phyloP scores from a whole-genome alignment of 2,329 filamentous ascomycete species.

The Pestalotiopsis sp. region DNA sequence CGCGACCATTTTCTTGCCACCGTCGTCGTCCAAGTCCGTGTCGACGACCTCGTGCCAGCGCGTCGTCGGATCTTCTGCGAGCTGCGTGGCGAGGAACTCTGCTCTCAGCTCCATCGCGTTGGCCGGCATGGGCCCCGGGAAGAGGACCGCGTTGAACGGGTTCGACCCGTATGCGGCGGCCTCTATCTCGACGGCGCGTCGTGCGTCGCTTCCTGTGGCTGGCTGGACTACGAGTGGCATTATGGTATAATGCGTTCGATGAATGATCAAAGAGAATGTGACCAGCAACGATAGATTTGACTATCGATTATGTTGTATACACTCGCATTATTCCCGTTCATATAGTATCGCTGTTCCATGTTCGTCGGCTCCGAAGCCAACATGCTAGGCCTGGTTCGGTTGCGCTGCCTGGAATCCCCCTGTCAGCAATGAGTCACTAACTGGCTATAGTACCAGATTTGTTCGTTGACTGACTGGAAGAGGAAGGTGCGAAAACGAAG shows the following conservation, averaged over 20 bases:
- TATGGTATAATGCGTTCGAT: background rate
- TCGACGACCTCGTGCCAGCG: constrained; percentile 35
- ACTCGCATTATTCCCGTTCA: too few species aligned
- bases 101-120: constrained; percentile 22
- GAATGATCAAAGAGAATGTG: background rate
- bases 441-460: background rate
- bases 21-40: constrained; percentile 22
- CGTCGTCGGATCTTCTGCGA: constrained; percentile 23
- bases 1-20: constrained; percentile 22
- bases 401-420: too few species aligned
- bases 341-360: too few species aligned
- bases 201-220: constrained; percentile 37
- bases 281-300: background rate
- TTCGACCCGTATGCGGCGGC: constrained; percentile 35
- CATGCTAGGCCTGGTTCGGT: too few species aligned
- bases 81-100: constrained; percentile 19
- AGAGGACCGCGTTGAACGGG: constrained; percentile 32
- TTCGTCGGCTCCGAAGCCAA: too few species aligned
- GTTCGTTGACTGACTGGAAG: background rate
- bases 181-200: constrained; percentile 38
- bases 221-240: constrained; percentile 41
- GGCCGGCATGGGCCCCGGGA: constrained; percentile 32
- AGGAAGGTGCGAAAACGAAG: background rate
- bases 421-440: background rate
- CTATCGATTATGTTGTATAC: background rate